phyloP scores from a whole-genome alignment of 2,329 filamentous ascomycete genomes.

The Colletotrichum sp. region DNA sequence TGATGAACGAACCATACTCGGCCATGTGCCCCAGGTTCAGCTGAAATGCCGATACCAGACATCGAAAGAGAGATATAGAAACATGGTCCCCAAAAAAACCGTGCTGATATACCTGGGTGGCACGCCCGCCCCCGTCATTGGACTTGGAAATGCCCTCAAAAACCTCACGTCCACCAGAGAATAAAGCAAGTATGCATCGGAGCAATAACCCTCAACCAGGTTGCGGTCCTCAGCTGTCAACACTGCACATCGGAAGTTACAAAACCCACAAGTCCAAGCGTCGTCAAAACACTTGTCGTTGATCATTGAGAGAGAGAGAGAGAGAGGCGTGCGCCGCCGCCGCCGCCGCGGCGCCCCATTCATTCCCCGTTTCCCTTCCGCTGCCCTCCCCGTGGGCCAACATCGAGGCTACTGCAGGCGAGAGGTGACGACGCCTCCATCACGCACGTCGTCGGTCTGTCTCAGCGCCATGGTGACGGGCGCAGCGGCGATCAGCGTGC shows the following conservation, averaged over 20 bases:
- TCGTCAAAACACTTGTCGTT: neutral
- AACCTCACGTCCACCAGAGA: neutral
- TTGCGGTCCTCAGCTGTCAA: neutral
- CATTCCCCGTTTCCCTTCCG: neutral
- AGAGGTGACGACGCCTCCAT: neutral
- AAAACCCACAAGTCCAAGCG: neutral
- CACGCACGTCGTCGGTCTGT: neutral
- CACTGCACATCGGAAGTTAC: neutral
- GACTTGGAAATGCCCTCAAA: neutral
- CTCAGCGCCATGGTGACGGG: slow-evolving; percentile 2
- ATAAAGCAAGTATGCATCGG: neutral
- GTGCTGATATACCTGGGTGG: neutral
- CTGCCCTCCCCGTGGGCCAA: neutral
- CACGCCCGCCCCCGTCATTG: neutral
- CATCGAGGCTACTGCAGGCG: neutral
- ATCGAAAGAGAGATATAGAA: neutral
- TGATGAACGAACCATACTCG: slow-evolving; percentile 11
- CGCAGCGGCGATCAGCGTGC: slow-evolving; percentile 1
- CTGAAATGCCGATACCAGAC: neutral
- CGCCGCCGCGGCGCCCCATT: too few relatives aligned
- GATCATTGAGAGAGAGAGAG: neutral
- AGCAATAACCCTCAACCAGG: neutral
- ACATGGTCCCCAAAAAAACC: neutral
- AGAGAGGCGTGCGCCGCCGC: neutral
- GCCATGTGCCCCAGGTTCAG: neutral